Evolutionary conservation across 2,329 filamentous ascomycete genomes (phyloP).

Genomic region (Neoarthrinium moseri): DNA sequence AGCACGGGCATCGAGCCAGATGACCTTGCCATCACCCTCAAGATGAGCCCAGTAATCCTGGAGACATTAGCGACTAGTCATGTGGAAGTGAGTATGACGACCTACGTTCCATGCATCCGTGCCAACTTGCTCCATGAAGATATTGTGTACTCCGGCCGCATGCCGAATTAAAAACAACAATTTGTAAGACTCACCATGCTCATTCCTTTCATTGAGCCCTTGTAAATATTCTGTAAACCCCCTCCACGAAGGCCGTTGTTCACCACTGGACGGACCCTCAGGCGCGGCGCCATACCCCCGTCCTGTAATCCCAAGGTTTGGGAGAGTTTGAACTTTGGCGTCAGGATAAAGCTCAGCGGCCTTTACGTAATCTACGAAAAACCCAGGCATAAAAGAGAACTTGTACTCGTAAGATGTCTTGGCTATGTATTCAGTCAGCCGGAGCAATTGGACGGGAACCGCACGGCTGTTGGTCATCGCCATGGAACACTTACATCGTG

Average conservation of each 20-base stretch:
- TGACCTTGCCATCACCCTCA: slow-evolving; percentile 13
- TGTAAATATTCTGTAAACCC: slow-evolving; percentile 9
- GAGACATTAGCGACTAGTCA: not conserved
- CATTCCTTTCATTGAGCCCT: slow-evolving; percentile 5
- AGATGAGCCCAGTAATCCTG: slow-evolving; percentile 14
- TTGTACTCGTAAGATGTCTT: not conserved
- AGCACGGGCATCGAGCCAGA: slow-evolving; percentile 13
- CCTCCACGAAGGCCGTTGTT: slow-evolving; percentile 7
- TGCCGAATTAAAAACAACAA: slow-evolving; percentile 15
- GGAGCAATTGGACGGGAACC: not conserved
- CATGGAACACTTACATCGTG: not conserved
- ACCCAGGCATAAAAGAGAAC: not conserved
- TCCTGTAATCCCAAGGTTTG: not conserved
- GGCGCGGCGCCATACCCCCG: not conserved
- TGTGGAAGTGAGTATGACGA: not conserved
- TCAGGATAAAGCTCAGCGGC: not conserved
- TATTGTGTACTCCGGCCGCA: slow-evolving; percentile 13
- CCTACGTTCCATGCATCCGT: slow-evolving; percentile 11
- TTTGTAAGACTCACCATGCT: slow-evolving; percentile 13
- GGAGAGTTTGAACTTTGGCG: not conserved
- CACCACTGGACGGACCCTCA: fast-evolving
- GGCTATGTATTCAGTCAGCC: not conserved
- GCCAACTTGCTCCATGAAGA: slow-evolving; percentile 14
- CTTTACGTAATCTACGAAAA: not conserved
- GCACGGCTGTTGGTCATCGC: no score